Conservation (phyloP, 2,329 filamentous ascomycete genomes). For the Aspergillus luchuensis region DNA sequence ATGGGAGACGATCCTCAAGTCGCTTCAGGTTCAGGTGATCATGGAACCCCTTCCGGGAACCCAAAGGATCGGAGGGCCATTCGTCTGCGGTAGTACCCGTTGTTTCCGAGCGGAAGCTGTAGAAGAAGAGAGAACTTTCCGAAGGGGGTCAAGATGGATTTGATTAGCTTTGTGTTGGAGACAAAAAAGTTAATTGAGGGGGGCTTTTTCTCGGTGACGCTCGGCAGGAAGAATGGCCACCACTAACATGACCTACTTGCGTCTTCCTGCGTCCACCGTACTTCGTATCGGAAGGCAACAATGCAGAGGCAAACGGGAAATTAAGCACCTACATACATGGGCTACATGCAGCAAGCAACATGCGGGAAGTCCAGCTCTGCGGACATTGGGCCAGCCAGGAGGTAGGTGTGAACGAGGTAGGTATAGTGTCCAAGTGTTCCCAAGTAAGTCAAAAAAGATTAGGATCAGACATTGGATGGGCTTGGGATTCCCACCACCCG, state of each 20-base stretch:
- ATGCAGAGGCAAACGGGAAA: background rate
- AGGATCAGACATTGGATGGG: constrained; percentile 3
- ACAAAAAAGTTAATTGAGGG: background rate
- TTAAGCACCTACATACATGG: background rate
- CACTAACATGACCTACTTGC: background rate
- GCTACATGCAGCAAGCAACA: background rate
- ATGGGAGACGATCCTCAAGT: background rate
- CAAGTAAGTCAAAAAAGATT: background rate
- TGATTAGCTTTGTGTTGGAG: background rate
- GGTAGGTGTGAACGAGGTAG: too few relatives aligned
- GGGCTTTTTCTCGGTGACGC: background rate
- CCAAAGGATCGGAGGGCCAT: background rate
- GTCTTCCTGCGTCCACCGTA: background rate
- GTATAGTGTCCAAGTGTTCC: background rate
- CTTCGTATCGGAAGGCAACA: background rate
- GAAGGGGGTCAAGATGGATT: background rate
- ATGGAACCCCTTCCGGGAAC: background rate
- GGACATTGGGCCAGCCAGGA: background rate
- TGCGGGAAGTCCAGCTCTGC: background rate
- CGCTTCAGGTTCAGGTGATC: background rate
- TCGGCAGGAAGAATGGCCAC: background rate
- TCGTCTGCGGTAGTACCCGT: constrained; percentile 9
- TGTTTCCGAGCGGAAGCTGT: constrained; percentile 11
- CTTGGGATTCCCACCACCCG: constrained; percentile 4
- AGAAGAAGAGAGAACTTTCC: constrained; percentile 18